Evolutionary conservation across 2,329 filamentous ascomycete genomes (phyloP).

Genomic region (Colletotrichum acutatum): DNA sequence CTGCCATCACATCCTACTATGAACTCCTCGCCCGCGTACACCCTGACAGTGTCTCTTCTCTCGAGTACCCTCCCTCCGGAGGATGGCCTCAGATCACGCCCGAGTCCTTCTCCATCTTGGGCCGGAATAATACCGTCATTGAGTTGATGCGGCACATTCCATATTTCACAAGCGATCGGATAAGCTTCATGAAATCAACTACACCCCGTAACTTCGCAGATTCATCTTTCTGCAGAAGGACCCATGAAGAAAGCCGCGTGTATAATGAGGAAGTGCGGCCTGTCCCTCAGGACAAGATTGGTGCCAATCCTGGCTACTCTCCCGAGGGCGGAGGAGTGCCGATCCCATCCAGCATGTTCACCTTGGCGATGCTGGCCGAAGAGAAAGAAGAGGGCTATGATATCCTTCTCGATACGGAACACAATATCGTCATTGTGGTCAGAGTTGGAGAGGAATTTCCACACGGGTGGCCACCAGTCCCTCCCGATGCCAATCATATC

Average conservation of each 20-base stretch:
- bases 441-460: not conserved
- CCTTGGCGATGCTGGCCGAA: not conserved
- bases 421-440: not conserved
- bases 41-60: not conserved
- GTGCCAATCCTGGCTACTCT: not conserved
- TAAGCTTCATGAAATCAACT: not conserved
- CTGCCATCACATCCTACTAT: not conserved
- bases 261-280: not conserved
- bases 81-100: conserved; percentile 34
- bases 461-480: not conserved
- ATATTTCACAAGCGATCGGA: conserved; percentile 9
- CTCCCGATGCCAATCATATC: not conserved
- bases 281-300: not conserved
- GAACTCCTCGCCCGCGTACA: not conserved
- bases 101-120: conserved; percentile 20
- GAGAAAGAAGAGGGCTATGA: not conserved
- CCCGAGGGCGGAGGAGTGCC: not conserved
- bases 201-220: not conserved
- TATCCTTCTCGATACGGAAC: not conserved
- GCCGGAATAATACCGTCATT: conserved; percentile 23
- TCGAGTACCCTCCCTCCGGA: not conserved
- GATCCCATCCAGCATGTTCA: not conserved
- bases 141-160: conserved; percentile 35
- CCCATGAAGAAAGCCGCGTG: not conserved
- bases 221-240: not conserved